Evolutionary conservation across 2,329 filamentous ascomycete genomes (phyloP).

Genomic region (Fusarium staphyleae): DNA sequence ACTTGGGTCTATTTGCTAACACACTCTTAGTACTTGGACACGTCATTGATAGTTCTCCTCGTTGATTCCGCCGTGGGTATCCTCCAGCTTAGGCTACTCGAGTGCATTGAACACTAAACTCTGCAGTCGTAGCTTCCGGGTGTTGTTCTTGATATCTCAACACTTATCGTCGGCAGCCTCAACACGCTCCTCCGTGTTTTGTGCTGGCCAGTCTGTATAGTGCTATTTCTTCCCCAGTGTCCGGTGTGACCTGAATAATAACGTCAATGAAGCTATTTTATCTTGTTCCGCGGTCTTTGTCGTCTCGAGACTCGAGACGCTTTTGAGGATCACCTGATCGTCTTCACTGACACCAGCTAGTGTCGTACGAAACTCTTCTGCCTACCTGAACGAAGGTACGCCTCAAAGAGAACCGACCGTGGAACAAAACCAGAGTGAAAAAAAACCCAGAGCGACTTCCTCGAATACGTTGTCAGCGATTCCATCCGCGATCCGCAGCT

Average conservation of each 20-base stretch:
- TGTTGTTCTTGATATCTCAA: constrained; percentile 66
- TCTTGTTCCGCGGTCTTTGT: constrained; percentile 61
- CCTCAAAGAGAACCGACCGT: constrained; percentile 25
- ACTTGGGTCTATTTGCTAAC: constrained; percentile 49
- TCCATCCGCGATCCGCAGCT: constrained; percentile 59
- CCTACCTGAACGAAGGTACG: constrained; percentile 9
- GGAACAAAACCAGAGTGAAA: constrained; percentile 46
- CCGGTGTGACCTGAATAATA: constrained; percentile 54
- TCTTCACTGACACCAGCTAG: constrained; percentile 54
- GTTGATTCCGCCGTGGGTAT: constrained; percentile 53
- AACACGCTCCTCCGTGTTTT: no score
- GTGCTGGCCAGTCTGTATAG: constrained; percentile 53
- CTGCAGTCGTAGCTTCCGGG: constrained; percentile 63
- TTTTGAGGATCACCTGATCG: constrained; percentile 59
- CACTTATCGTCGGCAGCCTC: background rate
- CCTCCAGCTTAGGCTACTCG: constrained; percentile 55
- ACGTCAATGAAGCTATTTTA: constrained; percentile 56
- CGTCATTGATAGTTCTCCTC: constrained; percentile 55
- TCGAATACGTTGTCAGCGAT: constrained; percentile 59
- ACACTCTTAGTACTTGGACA: constrained; percentile 48
- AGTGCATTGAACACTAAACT: constrained; percentile 59
- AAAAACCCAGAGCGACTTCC: constrained; percentile 64
- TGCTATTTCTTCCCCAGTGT: constrained; percentile 49
- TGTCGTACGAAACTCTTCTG: constrained; percentile 39
- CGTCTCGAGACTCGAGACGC: constrained; percentile 55